Base-by-base conservation (phyloP, 768 basidiomycete genomes). In the Crepidotus variabilis region DNA sequence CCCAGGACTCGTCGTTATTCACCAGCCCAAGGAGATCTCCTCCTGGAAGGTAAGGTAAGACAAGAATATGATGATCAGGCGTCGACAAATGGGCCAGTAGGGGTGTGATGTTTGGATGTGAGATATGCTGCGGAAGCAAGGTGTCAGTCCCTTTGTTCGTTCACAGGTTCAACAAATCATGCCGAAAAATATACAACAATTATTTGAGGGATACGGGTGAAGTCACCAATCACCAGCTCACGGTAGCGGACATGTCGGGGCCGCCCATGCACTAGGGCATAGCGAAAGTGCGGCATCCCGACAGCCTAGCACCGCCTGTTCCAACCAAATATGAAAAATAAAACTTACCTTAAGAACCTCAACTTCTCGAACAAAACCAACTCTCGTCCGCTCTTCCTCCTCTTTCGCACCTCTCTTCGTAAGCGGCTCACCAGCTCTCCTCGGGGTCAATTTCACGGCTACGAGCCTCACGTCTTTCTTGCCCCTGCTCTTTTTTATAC, bases 21-120 rank as follows among this genome's bases (percentile, higher is more conserved):
- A 94, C 80, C 54, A 92, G 75, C 7, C 86, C 83, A 58, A 94
- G 84, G 13, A 94, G 78, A 69, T 96, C 93, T 2, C 92, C 92
- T 6, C 92, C 92, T 0, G 78, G 72, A 2, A 92, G 69, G 63
- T 85, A 84, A 22, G 91, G 90, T 5, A 96, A 76, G 1, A 92
- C 87, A 48, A 94, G 81, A 57, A 88, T 83, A 67, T 94, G 89
- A 65, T 90, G 85, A 0, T 84, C 77, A 3, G 80, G 74, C 0
- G 89, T 89, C 10, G 87, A 83, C 67, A 94, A 84, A 54, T 86
- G 83, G 28, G 84, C 78, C 7, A 90, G 76, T 54, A 87, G 82
- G 0, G 85, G 79, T 0, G 91, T 85, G 61, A 94, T 89, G 45
- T 85, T 85, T 0, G 90, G 90, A 66, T 93, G 92, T 5, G 85